phyloP scores from a whole-genome alignment of 2,329 filamentous ascomycete genomes.

The Zarea fungicola region DNA sequence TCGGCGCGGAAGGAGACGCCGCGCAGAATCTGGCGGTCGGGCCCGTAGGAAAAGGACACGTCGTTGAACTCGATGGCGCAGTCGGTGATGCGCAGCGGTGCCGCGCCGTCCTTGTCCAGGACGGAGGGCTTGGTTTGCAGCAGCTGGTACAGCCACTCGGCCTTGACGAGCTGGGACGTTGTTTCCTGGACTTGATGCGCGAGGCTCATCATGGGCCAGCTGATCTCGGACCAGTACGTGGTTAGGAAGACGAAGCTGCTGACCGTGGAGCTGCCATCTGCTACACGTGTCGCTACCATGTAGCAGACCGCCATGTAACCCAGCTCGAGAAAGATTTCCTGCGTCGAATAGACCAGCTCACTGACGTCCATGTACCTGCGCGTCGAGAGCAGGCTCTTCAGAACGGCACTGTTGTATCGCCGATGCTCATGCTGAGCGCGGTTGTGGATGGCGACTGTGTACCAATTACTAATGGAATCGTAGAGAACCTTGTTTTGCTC shows the following conservation, averaged over 20 bases:
- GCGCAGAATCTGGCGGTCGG: conserved; percentile 44
- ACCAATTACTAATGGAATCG: conserved; percentile 36
- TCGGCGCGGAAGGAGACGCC: conserved; percentile 43
- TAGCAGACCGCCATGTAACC: conserved; percentile 21
- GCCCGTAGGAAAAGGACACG: conserved; percentile 52
- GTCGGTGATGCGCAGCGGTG: conserved; percentile 36
- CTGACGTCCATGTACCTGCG: conserved; percentile 13
- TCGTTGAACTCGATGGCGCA: conserved; percentile 50
- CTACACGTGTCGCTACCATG: conserved; percentile 13
- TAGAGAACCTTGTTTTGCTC: conserved; percentile 17
- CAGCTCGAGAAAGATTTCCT: conserved; percentile 16
- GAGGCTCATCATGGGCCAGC: conserved; percentile 33
- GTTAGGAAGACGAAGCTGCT: conserved; percentile 61
- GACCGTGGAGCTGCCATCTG: conserved; percentile 22
- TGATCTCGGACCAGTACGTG: conserved; percentile 53
- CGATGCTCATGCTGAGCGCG: conserved; percentile 20
- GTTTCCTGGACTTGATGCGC: conserved; percentile 23
- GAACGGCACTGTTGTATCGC: conserved; percentile 17
- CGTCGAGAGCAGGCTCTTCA: conserved; percentile 12
- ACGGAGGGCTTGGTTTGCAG: conserved; percentile 54
- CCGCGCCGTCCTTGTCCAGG: conserved; percentile 40
- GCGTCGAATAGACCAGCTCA: conserved; percentile 11
- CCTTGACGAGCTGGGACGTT: conserved; percentile 51
- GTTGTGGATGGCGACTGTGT: conserved; percentile 43
- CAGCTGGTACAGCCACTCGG: conserved; percentile 54